These are phyloP conservation scores for Crataegus laevigata DNA, from an alignment of 306 rosid genomes.

Conservation along the genomic window DNA sequence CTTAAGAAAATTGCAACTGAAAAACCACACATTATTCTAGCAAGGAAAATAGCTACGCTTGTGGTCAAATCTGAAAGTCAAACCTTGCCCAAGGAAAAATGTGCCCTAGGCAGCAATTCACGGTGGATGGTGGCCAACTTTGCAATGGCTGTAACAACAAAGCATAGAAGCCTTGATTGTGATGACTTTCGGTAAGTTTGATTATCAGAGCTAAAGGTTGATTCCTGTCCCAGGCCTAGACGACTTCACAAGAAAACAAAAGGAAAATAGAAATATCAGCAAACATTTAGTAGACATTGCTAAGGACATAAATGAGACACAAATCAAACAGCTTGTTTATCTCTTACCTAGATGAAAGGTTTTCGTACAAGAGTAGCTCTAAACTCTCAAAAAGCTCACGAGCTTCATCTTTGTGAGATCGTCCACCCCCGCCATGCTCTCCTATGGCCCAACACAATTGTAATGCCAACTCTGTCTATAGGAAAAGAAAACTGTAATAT, in stretches of 20 bases:
- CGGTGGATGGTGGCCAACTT: constrained; percentile 88
- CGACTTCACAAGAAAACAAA: constrained; percentile 45
- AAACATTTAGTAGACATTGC: constrained; percentile 4
- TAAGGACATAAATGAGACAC: not conserved
- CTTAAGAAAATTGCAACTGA: not conserved
- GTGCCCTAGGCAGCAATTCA: constrained; percentile 85
- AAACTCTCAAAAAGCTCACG: constrained; percentile 97
- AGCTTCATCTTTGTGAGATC: constrained; percentile 86
- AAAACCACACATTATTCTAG: not conserved
- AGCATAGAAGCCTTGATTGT: constrained; percentile 89
- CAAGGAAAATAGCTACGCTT: not conserved
- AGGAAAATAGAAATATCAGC: constrained; percentile 11
- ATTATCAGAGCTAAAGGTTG: constrained; percentile 34
- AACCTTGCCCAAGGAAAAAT: constrained; percentile 93
- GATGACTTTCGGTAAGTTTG: constrained; percentile 66
- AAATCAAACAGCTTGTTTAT: not conserved
- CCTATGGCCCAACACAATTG: constrained; percentile 98
- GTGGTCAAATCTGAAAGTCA: constrained; percentile 1
- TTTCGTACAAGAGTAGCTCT: constrained; percentile 88
- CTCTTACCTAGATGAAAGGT: constrained; percentile 76
- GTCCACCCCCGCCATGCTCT: constrained; percentile 96
- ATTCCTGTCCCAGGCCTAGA: constrained; percentile 66
- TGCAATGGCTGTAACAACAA: constrained; percentile 92
- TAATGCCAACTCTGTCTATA: constrained; percentile 83
- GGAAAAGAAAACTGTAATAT: constrained; percentile 16